Evolutionary conservation across 257 asterid genomes (phyloP), one percentile per base, ranked within the genome.

Genomic region (Linaria vulgaris): DNA sequence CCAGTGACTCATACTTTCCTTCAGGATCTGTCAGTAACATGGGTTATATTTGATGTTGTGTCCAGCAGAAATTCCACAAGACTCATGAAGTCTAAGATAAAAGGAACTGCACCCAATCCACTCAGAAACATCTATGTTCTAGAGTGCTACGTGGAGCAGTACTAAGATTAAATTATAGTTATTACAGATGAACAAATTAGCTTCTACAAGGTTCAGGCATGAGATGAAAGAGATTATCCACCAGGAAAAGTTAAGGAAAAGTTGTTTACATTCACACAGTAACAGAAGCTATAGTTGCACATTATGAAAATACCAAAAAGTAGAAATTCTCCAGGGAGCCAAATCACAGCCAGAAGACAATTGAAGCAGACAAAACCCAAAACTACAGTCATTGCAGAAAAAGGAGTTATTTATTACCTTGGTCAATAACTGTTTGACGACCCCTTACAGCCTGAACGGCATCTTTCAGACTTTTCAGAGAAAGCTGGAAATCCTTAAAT

Each of bases 371-470:
- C 34, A 27, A 3, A 27, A 27, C 6, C 6, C 34, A 27, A 27
- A 27, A 27, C 34, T 27, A 27, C 55, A 17, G 20, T 21, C 15
- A 47, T 34, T 37, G 22, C 39, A 61, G 63, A 67, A 9, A 34
- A 30, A 16, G 9, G 52, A 25, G 62, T 31, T 39, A 25, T 16
- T 24, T 31, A 56, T 27, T 69, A 86, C 99, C 97, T 84, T 94
- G 99, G 77, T 94, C 99, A 43, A 81, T 87, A 61, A 94, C 97
- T 37, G 80, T 90, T 67, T 94, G 99, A 65, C 78, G 86, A 52
- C 99, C 99, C 79, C 99, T 81, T 57, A 94, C 78, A 30, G 88
- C 64, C 79, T 90, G 83, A 64, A 94, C 60, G 64, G 95, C 97
- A 69, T 83, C 94, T 74, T 80, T 90, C 44, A 94, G 31, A 19